Base-by-base conservation (phyloP, 345 rosid species). In the Murraya paniculata region DNA sequence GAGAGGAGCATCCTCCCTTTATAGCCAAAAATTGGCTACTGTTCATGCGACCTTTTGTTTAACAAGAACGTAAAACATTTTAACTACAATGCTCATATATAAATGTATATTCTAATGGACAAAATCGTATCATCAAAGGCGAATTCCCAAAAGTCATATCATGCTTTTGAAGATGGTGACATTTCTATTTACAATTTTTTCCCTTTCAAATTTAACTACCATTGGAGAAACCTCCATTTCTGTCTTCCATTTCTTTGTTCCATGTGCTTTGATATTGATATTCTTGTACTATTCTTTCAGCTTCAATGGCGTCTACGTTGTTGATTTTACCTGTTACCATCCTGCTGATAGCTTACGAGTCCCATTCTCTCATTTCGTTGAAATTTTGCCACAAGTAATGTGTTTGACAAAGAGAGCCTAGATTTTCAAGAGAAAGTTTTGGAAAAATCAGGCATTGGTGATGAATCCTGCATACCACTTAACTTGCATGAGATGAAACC, bases 401-500 rank as follows among this genome's bases (percentile, higher is more conserved):
- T 13, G 1, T 88, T 84, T 16, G 84, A 68, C 36, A 36, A 25
- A 66, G 89, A 83, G 25, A 85, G 88, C 79, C 36, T 79, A 16
- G 84, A 85, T 50, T 90, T 91, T 73, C 91, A 83, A 45, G 77
- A 11, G 2, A 92, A 83, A 78, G 81, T 90, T 53, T 9, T 81
- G 74, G 86, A 91, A 74, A 80, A 86, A 69, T 88, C 91, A 28
- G 97, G 92, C 18, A 82, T 91, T 13, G 87, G 94, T n/a, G 83
- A 84, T 59, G 92, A 88, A 78, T 86, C 93, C 2, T 76, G 87
- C 28, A 77, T 85, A 2, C 89, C 93, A 24, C 30, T 11, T 21
- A 16, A 85, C 9, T 24, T 88, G 24, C 94, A 86, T 11, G 82
- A 85, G 88, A 28, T 90, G 24, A 91, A 90, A 36, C 70, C 79